Evolutionary conservation across 345 rosid species (phyloP).

Genomic region (Gossypium ekmanianum): DNA sequence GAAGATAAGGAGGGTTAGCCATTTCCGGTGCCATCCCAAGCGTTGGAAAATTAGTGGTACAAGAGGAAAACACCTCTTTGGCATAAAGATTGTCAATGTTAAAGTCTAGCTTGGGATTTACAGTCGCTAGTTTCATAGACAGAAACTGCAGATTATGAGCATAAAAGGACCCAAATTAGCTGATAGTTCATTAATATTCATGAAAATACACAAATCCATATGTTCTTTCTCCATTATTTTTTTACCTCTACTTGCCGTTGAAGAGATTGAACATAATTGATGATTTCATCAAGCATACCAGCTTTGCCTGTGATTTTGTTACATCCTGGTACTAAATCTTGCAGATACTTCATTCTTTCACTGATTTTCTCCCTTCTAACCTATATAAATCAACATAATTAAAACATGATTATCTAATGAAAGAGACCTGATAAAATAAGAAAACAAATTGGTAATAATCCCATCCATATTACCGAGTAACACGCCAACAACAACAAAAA

Average conservation of each 20-base stretch:
- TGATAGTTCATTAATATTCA: not conserved
- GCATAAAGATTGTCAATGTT: constrained; percentile 44
- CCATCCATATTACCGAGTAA: too few relatives aligned
- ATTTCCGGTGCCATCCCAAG: constrained; percentile 49
- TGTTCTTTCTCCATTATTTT: not conserved
- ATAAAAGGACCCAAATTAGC: not conserved
- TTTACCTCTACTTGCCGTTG: constrained; percentile 74
- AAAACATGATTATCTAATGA: not conserved
- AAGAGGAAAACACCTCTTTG: constrained; percentile 47
- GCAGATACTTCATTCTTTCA: constrained; percentile 80
- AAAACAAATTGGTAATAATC: not conserved
- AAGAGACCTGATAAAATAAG: not conserved
- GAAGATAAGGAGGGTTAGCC: constrained; percentile 46
- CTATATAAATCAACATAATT: constrained; percentile 29
- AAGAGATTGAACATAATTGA: constrained; percentile 77
- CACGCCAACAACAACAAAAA: too few relatives aligned
- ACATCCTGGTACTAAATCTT: constrained; percentile 78
- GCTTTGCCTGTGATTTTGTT: constrained; percentile 69
- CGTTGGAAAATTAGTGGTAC: constrained; percentile 33
- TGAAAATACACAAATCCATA: not conserved
- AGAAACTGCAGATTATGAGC: constrained; percentile 46
- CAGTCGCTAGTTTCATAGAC: constrained; percentile 67
- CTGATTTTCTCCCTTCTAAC: constrained; percentile 85
- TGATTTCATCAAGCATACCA: constrained; percentile 86
- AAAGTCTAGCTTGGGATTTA: constrained; percentile 55